Evolutionary conservation across 805 yeast genomes (phyloP), one percentile per base, ranked within the genome.

Genomic region (Candida suzukii): DNA sequence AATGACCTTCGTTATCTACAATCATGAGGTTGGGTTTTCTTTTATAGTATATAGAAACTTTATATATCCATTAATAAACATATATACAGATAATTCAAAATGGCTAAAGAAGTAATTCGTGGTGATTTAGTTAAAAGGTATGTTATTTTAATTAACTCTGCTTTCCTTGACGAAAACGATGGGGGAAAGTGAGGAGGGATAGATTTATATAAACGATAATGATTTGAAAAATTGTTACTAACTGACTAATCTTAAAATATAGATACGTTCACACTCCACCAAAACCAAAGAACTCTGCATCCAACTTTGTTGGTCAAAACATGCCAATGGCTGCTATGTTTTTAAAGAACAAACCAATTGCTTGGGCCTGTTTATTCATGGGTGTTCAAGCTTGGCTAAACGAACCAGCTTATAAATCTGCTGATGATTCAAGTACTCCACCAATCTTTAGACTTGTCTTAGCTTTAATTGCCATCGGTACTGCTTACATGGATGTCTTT

Each of bases 321-420:
- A 59, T 76, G 45, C 82, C 82, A 33, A 72, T 76, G 78, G 79
- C 76, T 2, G 81, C 81, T 36, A 76, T 76, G 82, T 75, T 76
- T 54, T 61, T 76, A 70, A 63, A 70, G 51, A 74, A 75, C 56
- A 76, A 73, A 53, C 59, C 76, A 46, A 57, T 76, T 50, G 66
- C 80, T 12, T 76, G 81, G 81, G 63, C 79, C 3, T 57, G 78
- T 20, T 52, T 73, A 21, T 74, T 76, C 52, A 57, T 76, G 46
- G 70, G 79, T 5, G 51, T 76, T 19, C 82, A 76, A 57, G 42
- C 72, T 1, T 75, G 58, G 48, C 62, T 76, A 53, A 71, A 61
- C 39, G 63, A 59, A 39, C 68, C 67, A 16, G 41, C 48, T 14
- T 52, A 56, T 36, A 57, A 51, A 41, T 46, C 57, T 14, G 54